A percentile compares a stretch with the other conserved stretches of the same genome.
Evolutionary conservation across 2,329 filamentous ascomycete species (phyloP).

Genomic region (Aspergillus sergii): DNA sequence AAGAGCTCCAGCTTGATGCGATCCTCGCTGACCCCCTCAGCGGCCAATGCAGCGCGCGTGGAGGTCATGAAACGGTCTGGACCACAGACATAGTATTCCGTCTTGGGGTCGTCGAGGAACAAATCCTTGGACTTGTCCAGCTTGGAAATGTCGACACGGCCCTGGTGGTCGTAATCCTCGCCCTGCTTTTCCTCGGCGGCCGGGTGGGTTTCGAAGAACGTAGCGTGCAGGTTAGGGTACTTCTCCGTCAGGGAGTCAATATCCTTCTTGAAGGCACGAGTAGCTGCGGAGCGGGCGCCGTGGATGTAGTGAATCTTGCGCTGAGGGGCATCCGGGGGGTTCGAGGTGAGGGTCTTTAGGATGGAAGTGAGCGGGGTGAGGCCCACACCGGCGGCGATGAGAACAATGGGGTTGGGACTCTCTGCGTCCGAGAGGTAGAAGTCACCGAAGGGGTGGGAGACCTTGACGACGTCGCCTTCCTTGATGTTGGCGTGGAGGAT

Average conservation of each 20-base stretch:
- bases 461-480: conserved; percentile 63
- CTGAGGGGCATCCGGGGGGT: conserved; percentile 44
- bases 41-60: conserved; percentile 55
- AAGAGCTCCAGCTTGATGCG: conserved; percentile 71
- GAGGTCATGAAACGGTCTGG: conserved; percentile 71
- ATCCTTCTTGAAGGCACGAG: conserved; percentile 57
- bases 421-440: conserved; percentile 52
- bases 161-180: conserved; percentile 61
- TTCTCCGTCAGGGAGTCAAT: conserved; percentile 48
- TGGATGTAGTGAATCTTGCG: conserved; percentile 63
- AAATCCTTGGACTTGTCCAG: conserved; percentile 58
- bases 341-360: conserved; percentile 53
- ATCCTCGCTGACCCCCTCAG: conserved; percentile 58
- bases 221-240: conserved; percentile 53
- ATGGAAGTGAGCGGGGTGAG: conserved; percentile 64
- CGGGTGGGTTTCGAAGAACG: conserved; percentile 62
- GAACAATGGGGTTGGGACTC: conserved; percentile 55
- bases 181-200: conserved; percentile 52
- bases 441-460: conserved; percentile 69
- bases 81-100: conserved; percentile 74
- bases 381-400: conserved; percentile 65
- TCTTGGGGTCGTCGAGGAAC: conserved; percentile 54
- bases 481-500: conserved; percentile 64
- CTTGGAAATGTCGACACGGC: conserved; percentile 61
- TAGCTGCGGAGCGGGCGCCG: conserved; percentile 53